A percentile compares a stretch with the other conserved stretches of the same genome.
These are phyloP conservation scores for Botrytis medusae DNA, from an alignment of 2,329 filamentous ascomycete species.

Conservation along the genomic window DNA sequence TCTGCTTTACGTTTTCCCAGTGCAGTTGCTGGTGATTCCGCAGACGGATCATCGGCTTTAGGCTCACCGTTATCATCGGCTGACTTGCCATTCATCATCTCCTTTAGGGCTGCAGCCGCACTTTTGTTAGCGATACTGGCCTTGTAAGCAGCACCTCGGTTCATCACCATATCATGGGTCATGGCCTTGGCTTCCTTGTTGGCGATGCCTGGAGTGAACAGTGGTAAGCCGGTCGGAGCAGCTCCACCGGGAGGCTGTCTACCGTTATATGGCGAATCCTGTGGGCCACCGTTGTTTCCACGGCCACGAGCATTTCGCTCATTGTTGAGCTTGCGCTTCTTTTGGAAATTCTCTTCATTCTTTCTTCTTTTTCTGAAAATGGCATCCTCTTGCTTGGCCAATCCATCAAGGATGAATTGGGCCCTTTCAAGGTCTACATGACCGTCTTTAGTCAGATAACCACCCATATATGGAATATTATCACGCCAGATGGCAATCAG, in stretches of 20 bases:
- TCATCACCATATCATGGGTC: constrained; percentile 87
- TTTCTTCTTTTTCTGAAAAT: constrained; percentile 91
- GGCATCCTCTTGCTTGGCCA: constrained; percentile 88
- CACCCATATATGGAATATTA: constrained; percentile 86
- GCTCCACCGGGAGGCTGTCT: constrained; percentile 30
- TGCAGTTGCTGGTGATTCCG: constrained; percentile 49
- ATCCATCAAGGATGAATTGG: constrained; percentile 81
- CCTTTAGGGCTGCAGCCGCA: constrained; percentile 84
- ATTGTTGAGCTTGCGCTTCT: constrained; percentile 73
- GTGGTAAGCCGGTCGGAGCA: constrained; percentile 50
- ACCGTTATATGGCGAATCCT: constrained; percentile 35
- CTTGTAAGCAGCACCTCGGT: constrained; percentile 63
- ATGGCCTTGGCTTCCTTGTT: constrained; percentile 59
- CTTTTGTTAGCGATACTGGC: constrained; percentile 89
- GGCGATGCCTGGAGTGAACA: constrained; percentile 57
- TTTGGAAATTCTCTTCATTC: constrained; percentile 79
- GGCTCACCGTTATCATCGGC: constrained; percentile 25
- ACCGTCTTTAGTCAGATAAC: constrained; percentile 94
- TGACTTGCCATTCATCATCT: constrained; percentile 56
- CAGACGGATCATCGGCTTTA: constrained; percentile 19
- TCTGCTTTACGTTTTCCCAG: constrained; percentile 78
- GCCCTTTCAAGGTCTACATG: constrained; percentile 83
- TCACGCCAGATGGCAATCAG: constrained; percentile 97
- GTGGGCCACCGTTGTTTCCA: constrained; percentile 33
- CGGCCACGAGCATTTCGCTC: constrained; percentile 45